Percentiles rank a stretch among this genome's conserved stretches.
Conservation (phyloP, 305 asterid genomes). For the Rubia balearica region DNA sequence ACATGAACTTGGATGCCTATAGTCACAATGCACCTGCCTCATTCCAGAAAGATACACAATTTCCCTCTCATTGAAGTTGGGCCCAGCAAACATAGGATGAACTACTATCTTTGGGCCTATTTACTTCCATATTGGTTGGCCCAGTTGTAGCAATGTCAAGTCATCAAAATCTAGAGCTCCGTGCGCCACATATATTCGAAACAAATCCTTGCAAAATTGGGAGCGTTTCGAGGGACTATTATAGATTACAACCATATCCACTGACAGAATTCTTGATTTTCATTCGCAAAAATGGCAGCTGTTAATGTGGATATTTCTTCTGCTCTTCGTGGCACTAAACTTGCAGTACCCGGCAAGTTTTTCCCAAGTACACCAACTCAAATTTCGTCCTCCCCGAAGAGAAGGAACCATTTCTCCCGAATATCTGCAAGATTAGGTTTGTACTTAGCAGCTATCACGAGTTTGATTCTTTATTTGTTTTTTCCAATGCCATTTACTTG, state of each 20-base stretch:
- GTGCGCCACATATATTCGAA: constrained; percentile 9
- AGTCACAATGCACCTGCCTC: too few species aligned
- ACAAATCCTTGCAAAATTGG: neutral
- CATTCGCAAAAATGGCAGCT: constrained; percentile 21
- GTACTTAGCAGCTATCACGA: neutral
- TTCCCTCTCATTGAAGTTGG: too few species aligned
- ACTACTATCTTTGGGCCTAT: neutral
- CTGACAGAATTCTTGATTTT: constrained; percentile 3
- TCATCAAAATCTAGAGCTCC: neutral
- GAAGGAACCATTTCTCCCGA: constrained; percentile 16
- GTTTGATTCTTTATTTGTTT: neutral
- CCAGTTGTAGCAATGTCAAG: neutral
- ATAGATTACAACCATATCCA: constrained; percentile 13
- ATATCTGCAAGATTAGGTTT: constrained; percentile 28
- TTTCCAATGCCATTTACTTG: neutral
- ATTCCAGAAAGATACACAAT: too few species aligned
- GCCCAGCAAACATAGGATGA: too few species aligned
- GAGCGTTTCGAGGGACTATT: neutral
- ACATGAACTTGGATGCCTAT: too few species aligned
- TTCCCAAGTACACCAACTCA: constrained; percentile 11
- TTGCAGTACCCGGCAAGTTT: constrained; percentile 20
- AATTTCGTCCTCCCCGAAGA: constrained; percentile 12
- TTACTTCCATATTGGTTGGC: neutral
- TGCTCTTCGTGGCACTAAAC: constrained; percentile 10
- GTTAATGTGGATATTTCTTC: constrained; percentile 21